phyloP scores from a whole-genome alignment of 306 rosid genomes.

The Dryas octopetala region DNA sequence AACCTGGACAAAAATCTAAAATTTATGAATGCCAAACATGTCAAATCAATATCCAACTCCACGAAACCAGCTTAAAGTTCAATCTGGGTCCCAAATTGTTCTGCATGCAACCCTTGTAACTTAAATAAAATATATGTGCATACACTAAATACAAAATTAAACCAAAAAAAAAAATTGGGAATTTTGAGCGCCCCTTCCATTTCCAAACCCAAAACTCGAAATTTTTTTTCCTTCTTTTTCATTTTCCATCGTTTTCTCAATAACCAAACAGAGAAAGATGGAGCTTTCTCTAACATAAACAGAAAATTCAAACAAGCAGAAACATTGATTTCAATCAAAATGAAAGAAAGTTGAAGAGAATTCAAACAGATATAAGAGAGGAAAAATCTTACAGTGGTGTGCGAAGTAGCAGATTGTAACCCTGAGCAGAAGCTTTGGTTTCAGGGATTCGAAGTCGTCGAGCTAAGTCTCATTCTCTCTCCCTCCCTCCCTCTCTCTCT shows the following conservation, averaged over 20 bases:
- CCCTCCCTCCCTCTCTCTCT: slow-evolving; percentile 19
- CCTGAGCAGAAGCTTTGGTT: slow-evolving; percentile 28
- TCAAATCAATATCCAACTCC: neutral
- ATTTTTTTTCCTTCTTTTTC: slow-evolving; percentile 2
- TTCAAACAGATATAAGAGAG: slow-evolving; percentile 13
- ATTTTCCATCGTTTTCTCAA: slow-evolving; percentile 16
- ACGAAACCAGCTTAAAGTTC: neutral
- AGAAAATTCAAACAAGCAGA: neutral
- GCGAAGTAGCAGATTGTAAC: slow-evolving; percentile 6
- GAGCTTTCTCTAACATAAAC: too few species aligned
- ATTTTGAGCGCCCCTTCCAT: slow-evolving; percentile 8
- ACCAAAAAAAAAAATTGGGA: neutral
- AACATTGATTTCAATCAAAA: neutral
- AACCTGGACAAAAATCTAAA: neutral
- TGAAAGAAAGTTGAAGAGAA: neutral
- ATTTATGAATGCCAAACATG: neutral
- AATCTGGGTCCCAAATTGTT: neutral
- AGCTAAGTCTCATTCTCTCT: slow-evolving; percentile 38
- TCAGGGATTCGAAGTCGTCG: slow-evolving; percentile 41
- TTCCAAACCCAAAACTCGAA: slow-evolving; percentile 23
- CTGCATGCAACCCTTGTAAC: neutral
- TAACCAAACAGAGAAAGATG: neutral
- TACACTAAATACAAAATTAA: neutral
- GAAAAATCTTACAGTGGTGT: slow-evolving; percentile 35
- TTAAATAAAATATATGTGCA: too few species aligned